Conservation (phyloP, 805 yeast species). For the Debaryomyces prosopidis region DNA sequence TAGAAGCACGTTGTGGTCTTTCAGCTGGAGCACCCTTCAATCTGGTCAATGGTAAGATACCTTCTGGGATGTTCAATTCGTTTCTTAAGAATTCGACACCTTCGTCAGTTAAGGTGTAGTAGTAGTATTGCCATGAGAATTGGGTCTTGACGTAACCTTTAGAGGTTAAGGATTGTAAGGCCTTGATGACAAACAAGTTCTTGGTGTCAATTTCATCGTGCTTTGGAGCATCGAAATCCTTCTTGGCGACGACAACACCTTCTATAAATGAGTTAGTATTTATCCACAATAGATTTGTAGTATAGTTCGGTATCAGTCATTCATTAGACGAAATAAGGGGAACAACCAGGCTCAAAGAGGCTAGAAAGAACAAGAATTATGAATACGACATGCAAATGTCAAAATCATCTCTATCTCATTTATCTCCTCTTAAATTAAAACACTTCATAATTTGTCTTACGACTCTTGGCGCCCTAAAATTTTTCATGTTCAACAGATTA, state of each 20-base stretch:
- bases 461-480: too few species aligned
- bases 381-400: too few species aligned
- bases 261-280: slow-evolving; percentile 57
- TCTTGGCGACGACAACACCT: slow-evolving; percentile 99
- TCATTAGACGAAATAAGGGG: too few species aligned
- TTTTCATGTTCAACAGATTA: too few species aligned
- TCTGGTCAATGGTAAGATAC: slow-evolving; percentile 97
- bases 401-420: too few species aligned
- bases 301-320: background rate
- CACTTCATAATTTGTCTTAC: too few species aligned
- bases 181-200: slow-evolving; percentile 97
- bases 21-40: slow-evolving; percentile 91
- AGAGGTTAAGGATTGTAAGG: slow-evolving; percentile 98
- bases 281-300: background rate
- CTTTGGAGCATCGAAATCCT: slow-evolving; percentile 95
- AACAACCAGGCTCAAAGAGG: too few species aligned
- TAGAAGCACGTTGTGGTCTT: slow-evolving; percentile 50
- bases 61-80: slow-evolving; percentile 98
- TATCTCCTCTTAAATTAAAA: too few species aligned
- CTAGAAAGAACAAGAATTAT: too few species aligned
- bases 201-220: slow-evolving; percentile 98
- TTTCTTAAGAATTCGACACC: slow-evolving; percentile 98
- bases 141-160: slow-evolving; percentile 99
- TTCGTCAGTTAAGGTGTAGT: slow-evolving; percentile 99
- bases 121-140: slow-evolving; percentile 99